A percentile compares a stretch with the other conserved stretches of the same genome.
Conservation (phyloP, 805 yeast species). For the Cyberlindnera misumaiensis region DNA sequence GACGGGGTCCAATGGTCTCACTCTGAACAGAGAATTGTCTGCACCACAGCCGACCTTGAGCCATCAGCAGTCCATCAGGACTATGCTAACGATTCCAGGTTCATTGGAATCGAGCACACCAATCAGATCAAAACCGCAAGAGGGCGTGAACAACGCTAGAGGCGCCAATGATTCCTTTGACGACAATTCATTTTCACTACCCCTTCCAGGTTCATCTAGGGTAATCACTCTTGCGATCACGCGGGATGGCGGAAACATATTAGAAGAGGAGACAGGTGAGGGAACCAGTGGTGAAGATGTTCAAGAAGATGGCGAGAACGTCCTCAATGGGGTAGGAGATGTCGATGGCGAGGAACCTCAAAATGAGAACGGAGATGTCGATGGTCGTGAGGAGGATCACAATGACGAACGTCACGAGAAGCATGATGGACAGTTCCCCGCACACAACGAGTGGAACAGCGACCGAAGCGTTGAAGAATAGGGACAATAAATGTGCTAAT, state of each 20-base stretch:
- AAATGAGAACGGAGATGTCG: slow-evolving; percentile 5
- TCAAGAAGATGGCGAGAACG: not conserved
- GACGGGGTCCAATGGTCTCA: slow-evolving; percentile 7
- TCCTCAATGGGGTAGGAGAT: not conserved
- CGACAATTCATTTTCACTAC: slow-evolving; percentile 49
- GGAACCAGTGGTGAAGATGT: not conserved
- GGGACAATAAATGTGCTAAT: not conserved
- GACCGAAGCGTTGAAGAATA: not conserved
- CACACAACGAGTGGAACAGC: slow-evolving; percentile 5
- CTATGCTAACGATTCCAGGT: slow-evolving; percentile 3
- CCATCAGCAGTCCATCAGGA: slow-evolving; percentile 14
- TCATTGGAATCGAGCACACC: slow-evolving; percentile 13
- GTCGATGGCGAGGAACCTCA: not conserved
- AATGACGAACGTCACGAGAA: not conserved
- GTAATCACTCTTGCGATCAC: not conserved
- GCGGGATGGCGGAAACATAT: not conserved
- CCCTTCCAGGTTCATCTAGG: slow-evolving; percentile 28
- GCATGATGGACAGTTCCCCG: slow-evolving; percentile 7
- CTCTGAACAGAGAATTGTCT: slow-evolving; percentile 7
- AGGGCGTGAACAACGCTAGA: slow-evolving; percentile 2
- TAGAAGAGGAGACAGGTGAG: not conserved
- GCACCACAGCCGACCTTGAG: slow-evolving; percentile 11
- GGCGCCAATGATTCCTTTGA: slow-evolving; percentile 13
- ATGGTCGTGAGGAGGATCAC: slow-evolving; percentile 1
- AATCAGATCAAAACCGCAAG: slow-evolving; percentile 5